Base-by-base conservation (phyloP, 805 yeast species). In the Candida dajiaensis region DNA sequence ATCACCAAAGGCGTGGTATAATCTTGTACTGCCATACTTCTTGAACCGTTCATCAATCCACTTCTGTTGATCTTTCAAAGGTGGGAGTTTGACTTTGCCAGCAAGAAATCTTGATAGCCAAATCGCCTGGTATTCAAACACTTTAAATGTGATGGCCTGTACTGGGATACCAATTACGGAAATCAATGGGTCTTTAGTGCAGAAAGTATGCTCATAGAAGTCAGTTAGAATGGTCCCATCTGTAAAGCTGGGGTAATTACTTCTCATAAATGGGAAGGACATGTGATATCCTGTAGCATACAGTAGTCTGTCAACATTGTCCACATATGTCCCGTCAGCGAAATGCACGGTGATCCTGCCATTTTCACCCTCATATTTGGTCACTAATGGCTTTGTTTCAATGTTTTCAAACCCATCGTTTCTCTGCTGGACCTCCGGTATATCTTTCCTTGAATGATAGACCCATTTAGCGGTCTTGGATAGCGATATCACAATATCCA, bases 281-380 rank as follows among this genome's bases (percentile, higher is more conserved):
- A 76, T 76, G 26, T 74, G 66, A 61, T 81, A 83, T 1, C 90
- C 90, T 0, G 90, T 83, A 41, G 84, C 82, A 57, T 78, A 81
- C 10, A 83, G 59, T n/a, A 85, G 65, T 26, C 55, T 54, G 52
- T 83, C 87, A 33, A 81, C 68, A 22, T 64, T 66, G 1, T 50
- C 49, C 2, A 77, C 50, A 10, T 48, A 58, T 3, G 63, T 49
- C 7, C 80, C 85, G 46, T 75, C 77, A 1, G 42, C 64, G 40
- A 79, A 74, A 4, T 58, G 52, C 5, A 76, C 62, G 6, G 28
- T 38, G n/a, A 53, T 38, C 11, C 44, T 40, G 15, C 15, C 70
- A 1, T 62, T 50, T 6, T 28, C 6, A n/a, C 67, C 51, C 37
- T 69, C 64, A 44, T 70, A 65, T 4, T 44, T 37, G 10, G 52